Base-by-base conservation (phyloP, 1,284 basidiomycete species). In the Rhodotorula sp. region DNA sequence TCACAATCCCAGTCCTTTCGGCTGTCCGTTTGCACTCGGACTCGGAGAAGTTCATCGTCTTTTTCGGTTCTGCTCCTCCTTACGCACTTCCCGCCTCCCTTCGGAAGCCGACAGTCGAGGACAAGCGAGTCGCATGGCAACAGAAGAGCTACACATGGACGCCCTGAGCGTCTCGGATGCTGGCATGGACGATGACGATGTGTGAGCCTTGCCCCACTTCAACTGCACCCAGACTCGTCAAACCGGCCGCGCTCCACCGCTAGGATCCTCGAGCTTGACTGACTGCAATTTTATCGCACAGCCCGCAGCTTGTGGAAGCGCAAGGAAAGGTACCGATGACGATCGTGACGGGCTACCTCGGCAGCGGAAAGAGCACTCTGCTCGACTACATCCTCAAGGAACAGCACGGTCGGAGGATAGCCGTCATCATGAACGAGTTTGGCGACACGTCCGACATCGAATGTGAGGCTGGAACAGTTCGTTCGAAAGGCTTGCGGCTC, bases 401-500 rank as follows among this genome's bases (percentile, higher is more conserved):
- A 79, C 85, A 89, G 59, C 94, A 97, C 85, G 93, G 94, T 1
- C 92, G 93, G 79, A 87, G 91, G 56, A 96, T 97, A 73, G 94
- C 94, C 6, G 94, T 97, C 34, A 96, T 97, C 78, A 94, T 97
- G 92, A 97, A 97, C 79, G 93, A 93, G 80, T 93, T 93, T 79
- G 91, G 90, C 18, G 90, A 92, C 74, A 83, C 83, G 29, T 82
- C 80, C 79, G 82, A 82, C 71, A 83, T 84, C 46, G 81, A 84
- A 77, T 80, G 83, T 83, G 78, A 64, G 16, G 18, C 18, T 18
- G n/a, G 10, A 23, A 14, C 39, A 43, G 10, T 43, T 43, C 39
- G 39, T 8, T 43, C 39, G 49, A 5, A 23, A 18, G 49, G 23
- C 49, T 23, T 57, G 26, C 58, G 60, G 26, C 59, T 34, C 31